Base-by-base conservation (phyloP, 129 eudicot genomes). In the Mikania micrantha region DNA sequence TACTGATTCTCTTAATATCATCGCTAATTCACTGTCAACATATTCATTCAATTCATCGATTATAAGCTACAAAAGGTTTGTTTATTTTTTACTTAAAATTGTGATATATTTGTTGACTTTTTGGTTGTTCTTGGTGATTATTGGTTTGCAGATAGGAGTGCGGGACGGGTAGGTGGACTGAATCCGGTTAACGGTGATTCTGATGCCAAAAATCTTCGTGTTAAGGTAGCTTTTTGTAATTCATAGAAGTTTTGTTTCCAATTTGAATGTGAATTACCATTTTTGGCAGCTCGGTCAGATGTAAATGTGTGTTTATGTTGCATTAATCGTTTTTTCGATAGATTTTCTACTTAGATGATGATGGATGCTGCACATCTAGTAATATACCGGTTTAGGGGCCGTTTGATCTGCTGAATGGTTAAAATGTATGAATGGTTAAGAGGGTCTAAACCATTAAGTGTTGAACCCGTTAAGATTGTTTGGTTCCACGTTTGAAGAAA, bases 151-250 rank as follows among this genome's bases (percentile, higher is more conserved):
- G 96, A 81, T 70, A 91, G 85, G 72, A 77, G 68, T 82, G 39
- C 77, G 63, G 87, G 96, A 60, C 85, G 81, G 64, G 50, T 68
- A 8, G 86, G 88, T 57, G 84, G 94, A 67, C 81, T 85, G 28
- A 91, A 83, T 69, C 76, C 73, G 50, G 88, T 72, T 3, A 79
- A 31, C 67, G 81, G 75, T 21, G 88, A 71, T 19, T 72, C 76
- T 39, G 97, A 91, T 68, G 77, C 96, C 10, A 91, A 85, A 70
- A 91, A 88, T 72, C 85, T 87, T 42, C 85, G 85, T 27, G 97
- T 87, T 59, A 90, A 91, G 97, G 97, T 87, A 72, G 29, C 19
- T 50, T 39, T 21, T 19, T 53, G 28, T 27, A 9, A 19, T 38
- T 53, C 13, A 16, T 35, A 3, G 4, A n/a, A 50, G 56, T 64